These are phyloP conservation scores for Phytophthora sansomeana DNA, from an alignment of 352 stramenopile species.

Conservation along the genomic window DNA sequence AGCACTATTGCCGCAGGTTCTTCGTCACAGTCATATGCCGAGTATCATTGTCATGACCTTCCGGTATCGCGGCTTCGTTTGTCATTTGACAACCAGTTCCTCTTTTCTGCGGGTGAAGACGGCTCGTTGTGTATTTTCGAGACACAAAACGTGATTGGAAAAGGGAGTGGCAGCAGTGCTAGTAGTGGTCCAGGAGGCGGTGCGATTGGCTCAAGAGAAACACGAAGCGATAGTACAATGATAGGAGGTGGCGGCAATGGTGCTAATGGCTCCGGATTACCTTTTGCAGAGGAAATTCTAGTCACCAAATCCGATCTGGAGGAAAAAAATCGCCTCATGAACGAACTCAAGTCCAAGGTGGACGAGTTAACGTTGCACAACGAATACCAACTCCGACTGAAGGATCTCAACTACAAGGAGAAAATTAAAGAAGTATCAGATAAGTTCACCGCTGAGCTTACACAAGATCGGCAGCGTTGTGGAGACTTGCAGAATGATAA, in stretches of 20 bases:
- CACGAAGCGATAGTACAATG: conserved; percentile 39
- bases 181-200: conserved; percentile 36
- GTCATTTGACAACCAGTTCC: conserved; percentile 91
- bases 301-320: conserved; percentile 95
- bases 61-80: conserved; percentile 76
- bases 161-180: conserved; percentile 29
- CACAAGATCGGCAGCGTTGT: conserved; percentile 93
- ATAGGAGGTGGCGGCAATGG: conserved; percentile 42
- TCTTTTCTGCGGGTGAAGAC: conserved; percentile 94
- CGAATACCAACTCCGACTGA: conserved; percentile 95
- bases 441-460: conserved; percentile 94
- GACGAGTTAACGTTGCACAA: conserved; percentile 95
- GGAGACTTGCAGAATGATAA: conserved; percentile 92
- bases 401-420: conserved; percentile 96
- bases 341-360: conserved; percentile 95
- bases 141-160: conserved; percentile 65
- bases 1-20: conserved; percentile 16
- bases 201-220: conserved; percentile 34
- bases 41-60: conserved; percentile 86
- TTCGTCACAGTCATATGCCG: conserved; percentile 46
- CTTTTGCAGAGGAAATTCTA: conserved; percentile 93
- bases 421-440: conserved; percentile 96
- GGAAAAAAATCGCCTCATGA: conserved; percentile 93
- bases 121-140: conserved; percentile 93
- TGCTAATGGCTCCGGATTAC: conserved; percentile 67